These are phyloP conservation scores for Diplocarpon mali DNA, from an alignment of 2,329 filamentous ascomycete genomes.

Conservation along the genomic window DNA sequence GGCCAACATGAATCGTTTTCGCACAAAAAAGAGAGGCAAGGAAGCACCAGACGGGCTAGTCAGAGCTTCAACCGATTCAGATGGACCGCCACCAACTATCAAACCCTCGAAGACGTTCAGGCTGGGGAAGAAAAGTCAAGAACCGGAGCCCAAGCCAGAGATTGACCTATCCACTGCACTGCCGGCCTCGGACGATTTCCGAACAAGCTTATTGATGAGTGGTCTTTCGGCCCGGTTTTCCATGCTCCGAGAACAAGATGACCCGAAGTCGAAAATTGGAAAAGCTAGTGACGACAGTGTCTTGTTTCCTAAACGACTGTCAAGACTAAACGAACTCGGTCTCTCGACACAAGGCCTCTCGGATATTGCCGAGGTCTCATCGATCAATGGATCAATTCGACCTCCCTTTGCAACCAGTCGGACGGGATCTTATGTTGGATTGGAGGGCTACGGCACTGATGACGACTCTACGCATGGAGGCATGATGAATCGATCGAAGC, in stretches of 20 bases:
- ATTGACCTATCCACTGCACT: slow-evolving; percentile 65
- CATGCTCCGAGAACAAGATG: slow-evolving; percentile 91
- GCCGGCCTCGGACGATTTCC: slow-evolving; percentile 78
- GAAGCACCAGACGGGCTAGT: slow-evolving; percentile 37
- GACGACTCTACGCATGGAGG: slow-evolving; percentile 53
- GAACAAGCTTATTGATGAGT: slow-evolving; percentile 92
- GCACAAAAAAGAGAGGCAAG: slow-evolving; percentile 59
- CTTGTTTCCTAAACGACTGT: slow-evolving; percentile 66
- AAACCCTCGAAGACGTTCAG: slow-evolving; percentile 44
- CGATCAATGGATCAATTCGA: slow-evolving; percentile 52
- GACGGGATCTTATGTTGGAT: slow-evolving; percentile 52
- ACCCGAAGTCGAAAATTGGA: slow-evolving; percentile 76
- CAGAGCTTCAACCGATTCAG: slow-evolving; percentile 43
- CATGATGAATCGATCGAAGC: slow-evolving; percentile 76
- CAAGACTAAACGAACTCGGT: slow-evolving; percentile 58
- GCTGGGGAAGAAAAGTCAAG: slow-evolving; percentile 41
- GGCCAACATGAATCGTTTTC: slow-evolving; percentile 62
- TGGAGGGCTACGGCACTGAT: slow-evolving; percentile 52
- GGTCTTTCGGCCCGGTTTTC: slow-evolving; percentile 91
- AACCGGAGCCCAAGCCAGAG: slow-evolving; percentile 47
- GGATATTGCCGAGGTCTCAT: slow-evolving; percentile 88
- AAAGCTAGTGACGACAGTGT: slow-evolving; percentile 96
- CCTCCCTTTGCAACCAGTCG: slow-evolving; percentile 50
- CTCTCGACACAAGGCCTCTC: slow-evolving; percentile 42
- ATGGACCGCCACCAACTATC: slow-evolving; percentile 28